Evolutionary conservation across 805 yeast species (phyloP).

Genomic region (Torulaspora indica): DNA sequence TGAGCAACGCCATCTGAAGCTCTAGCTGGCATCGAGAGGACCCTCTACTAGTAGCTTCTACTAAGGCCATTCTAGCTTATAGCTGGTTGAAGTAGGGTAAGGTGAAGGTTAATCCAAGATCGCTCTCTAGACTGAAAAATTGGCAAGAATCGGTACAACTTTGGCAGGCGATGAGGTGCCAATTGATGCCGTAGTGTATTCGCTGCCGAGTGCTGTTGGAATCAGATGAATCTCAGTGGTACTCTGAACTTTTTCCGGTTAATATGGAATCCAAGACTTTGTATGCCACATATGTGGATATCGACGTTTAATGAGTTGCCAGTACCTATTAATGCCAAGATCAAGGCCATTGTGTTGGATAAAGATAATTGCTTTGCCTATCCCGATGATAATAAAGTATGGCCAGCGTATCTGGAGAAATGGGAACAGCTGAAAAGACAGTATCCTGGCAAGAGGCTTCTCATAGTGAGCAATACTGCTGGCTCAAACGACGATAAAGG

Average conservation of each 20-base stretch:
- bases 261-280: conserved; percentile 57
- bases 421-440: conserved; percentile 53
- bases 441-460: conserved; percentile 59
- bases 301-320: conserved; percentile 57
- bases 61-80: too few species aligned
- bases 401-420: conserved; percentile 58
- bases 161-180: not conserved
- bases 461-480: conserved; percentile 89
- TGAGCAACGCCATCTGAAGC: too few species aligned
- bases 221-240: conserved; percentile 63
- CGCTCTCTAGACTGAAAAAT: not conserved
- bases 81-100: conserved; percentile 1
- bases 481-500: conserved; percentile 75
- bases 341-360: conserved; percentile 79
- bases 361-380: conserved; percentile 94
- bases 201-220: not conserved
- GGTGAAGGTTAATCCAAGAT: not conserved
- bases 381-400: conserved; percentile 72
- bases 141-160: not conserved
- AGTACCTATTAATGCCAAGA: conserved; percentile 45
- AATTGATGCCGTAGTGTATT: not conserved
- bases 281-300: conserved; percentile 58
- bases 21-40: too few species aligned
- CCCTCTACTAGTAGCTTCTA: too few species aligned
- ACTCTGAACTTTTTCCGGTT: conserved; percentile 63